Conservation (phyloP, 1,284 basidiomycete species). For the Microbotryum lychnidis-dioicae region DNA sequence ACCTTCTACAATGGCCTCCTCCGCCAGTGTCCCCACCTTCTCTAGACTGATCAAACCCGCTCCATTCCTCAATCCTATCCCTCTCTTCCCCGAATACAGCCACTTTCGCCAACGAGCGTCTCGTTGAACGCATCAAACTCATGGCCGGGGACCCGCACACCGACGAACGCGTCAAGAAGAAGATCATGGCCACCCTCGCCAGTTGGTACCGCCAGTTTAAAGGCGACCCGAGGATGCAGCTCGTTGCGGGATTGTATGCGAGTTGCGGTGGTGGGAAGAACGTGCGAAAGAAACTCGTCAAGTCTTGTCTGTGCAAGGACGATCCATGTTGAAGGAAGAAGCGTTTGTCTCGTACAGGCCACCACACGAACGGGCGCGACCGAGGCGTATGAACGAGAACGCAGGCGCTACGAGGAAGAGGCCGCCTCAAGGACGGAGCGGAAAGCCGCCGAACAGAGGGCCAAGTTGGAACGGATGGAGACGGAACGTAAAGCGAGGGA, state of each 20-base stretch:
- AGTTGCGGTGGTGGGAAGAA: slow-evolving; percentile 44
- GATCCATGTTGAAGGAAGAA: neutral
- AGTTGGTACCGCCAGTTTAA: slow-evolving; percentile 79
- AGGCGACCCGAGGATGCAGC: slow-evolving; percentile 68
- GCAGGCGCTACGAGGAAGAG: slow-evolving; percentile 43
- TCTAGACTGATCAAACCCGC: neutral
- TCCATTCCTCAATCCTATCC: neutral
- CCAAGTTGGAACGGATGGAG: slow-evolving; percentile 40
- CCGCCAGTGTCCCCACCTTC: neutral
- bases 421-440: slow-evolving; percentile 41
- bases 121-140: slow-evolving; percentile 68
- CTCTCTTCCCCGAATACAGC: slow-evolving; percentile 13
- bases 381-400: slow-evolving; percentile 45
- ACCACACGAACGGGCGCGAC: slow-evolving; percentile 35
- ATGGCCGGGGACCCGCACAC: slow-evolving; percentile 43
- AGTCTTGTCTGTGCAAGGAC: neutral
- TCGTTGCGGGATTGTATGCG: slow-evolving; percentile 64
- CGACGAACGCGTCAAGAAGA: slow-evolving; percentile 80
- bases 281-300: slow-evolving; percentile 25
- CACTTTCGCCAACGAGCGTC: slow-evolving; percentile 73
- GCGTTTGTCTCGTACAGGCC: slow-evolving; percentile 5
- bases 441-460: slow-evolving; percentile 40
- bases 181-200: slow-evolving; percentile 65
- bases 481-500: slow-evolving; percentile 44
- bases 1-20: neutral